These are phyloP conservation scores for Neurospora terricola DNA, from an alignment of 495 filamentous ascomycete species.

Conservation along the genomic window DNA sequence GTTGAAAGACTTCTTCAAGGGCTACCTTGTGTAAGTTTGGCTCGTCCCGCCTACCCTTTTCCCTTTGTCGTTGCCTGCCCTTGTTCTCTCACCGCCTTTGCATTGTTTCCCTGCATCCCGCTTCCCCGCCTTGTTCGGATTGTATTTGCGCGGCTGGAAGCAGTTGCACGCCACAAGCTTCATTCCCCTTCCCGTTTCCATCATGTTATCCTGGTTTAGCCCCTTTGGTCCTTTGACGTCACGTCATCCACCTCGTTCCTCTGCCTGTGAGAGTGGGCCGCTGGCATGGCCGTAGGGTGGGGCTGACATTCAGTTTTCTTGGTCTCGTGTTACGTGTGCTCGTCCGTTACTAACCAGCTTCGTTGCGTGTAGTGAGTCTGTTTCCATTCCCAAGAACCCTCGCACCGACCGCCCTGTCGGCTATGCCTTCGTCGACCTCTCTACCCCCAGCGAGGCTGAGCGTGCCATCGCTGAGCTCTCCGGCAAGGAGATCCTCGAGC, in stretches of 20 bases:
- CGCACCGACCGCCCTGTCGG: constrained; percentile 96
- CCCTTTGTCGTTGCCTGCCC: not conserved
- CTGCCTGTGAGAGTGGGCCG: not conserved
- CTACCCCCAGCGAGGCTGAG: constrained; percentile 85
- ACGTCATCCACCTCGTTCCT: not conserved
- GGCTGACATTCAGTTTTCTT: not conserved
- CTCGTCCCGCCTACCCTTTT: not conserved
- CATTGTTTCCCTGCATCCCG: not conserved
- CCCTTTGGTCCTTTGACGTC: not conserved
- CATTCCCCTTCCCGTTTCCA: not conserved
- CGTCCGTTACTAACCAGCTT: constrained; percentile 13
- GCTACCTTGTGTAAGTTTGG: constrained; percentile 86
- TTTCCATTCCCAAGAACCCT: constrained; percentile 97
- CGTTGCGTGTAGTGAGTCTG: constrained; percentile 65
- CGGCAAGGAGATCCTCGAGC: constrained; percentile 90
- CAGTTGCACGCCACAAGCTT: not conserved
- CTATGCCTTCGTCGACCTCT: constrained; percentile 97
- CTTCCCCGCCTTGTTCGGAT: not conserved
- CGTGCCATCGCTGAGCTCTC: constrained; percentile 89
- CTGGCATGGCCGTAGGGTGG: not conserved
- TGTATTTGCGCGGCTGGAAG: not conserved
- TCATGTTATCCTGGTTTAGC: not conserved
- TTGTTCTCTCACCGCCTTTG: not conserved
- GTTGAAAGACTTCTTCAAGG: constrained; percentile 98
- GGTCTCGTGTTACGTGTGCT: not conserved